These are phyloP conservation scores for Glebionis coronaria DNA, from an alignment of 129 eudicot species.

Conservation along the genomic window DNA sequence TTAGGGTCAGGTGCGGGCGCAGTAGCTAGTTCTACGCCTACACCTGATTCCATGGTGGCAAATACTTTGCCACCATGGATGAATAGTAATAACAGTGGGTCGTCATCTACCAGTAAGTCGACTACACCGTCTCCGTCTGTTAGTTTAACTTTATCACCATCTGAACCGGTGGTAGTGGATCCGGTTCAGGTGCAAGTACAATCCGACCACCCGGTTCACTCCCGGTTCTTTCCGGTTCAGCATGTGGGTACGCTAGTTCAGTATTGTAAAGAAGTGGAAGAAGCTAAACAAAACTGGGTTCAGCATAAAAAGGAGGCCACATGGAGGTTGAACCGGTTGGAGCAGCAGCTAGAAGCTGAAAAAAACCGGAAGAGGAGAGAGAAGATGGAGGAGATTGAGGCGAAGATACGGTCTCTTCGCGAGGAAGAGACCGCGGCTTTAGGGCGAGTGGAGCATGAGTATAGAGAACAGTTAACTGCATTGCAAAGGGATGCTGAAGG, in stretches of 20 bases:
- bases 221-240: constrained; percentile 46
- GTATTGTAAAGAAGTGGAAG: constrained; percentile 58
- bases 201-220: constrained; percentile 22
- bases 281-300: constrained; percentile 56
- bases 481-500: constrained; percentile 63
- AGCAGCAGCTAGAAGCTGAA: constrained; percentile 60
- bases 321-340: constrained; percentile 67
- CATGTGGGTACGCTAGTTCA: constrained; percentile 46
- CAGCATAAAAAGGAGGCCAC: constrained; percentile 63
- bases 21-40: background rate
- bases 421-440: constrained; percentile 54
- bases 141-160: constrained; percentile 51
- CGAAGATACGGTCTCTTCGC: constrained; percentile 44
- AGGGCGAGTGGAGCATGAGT: constrained; percentile 52
- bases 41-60: constrained; percentile 17
- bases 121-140: constrained; percentile 59
- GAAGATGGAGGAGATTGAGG: constrained; percentile 59
- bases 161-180: constrained; percentile 57
- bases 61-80: constrained; percentile 44
- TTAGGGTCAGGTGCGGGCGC: constrained; percentile 24
- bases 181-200: constrained; percentile 30
- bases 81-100: constrained; percentile 22
- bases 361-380: constrained; percentile 49
- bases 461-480: constrained; percentile 46
- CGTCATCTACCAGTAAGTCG: constrained; percentile 39